These are phyloP conservation scores for Chaetoceros muelleri DNA, from an alignment of 108 stramenopile genomes.

Conservation along the genomic window DNA sequence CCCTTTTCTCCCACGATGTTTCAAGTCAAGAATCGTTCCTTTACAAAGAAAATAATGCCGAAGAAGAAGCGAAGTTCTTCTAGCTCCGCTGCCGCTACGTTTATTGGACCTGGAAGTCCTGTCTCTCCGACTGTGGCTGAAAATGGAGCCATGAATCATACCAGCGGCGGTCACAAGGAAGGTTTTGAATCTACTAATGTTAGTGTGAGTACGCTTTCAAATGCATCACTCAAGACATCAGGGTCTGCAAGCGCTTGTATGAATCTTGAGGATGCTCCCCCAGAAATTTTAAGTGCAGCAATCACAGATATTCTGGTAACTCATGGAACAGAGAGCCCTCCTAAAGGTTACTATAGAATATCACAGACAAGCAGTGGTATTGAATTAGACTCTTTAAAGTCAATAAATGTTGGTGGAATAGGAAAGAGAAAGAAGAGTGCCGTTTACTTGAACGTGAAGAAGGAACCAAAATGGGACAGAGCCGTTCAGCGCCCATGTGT, in stretches of 20 bases:
- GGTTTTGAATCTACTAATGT: conserved; percentile 8
- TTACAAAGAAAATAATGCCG: background rate
- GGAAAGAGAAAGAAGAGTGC: conserved; percentile 19
- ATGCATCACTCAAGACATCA: background rate
- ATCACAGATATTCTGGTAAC: conserved; percentile 70
- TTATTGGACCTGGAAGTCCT: background rate
- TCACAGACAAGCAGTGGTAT: conserved; percentile 27
- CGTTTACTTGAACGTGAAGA: conserved; percentile 61
- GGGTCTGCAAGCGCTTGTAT: conserved; percentile 4
- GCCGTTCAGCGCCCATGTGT: conserved; percentile 83
- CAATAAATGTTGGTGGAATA: conserved; percentile 11
- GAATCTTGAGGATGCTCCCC: conserved; percentile 49
- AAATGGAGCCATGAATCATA: conserved; percentile 1
- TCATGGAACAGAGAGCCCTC: conserved; percentile 30
- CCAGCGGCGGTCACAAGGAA: conserved; percentile 4
- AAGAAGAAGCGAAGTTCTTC: background rate
- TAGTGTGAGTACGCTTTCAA: background rate
- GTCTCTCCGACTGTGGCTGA: conserved; percentile 2
- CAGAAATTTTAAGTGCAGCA: conserved; percentile 46
- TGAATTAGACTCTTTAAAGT: conserved; percentile 18
- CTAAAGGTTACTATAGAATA: conserved; percentile 62
- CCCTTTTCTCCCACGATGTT: background rate
- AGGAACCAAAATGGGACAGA: conserved; percentile 80
- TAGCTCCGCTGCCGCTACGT: background rate
- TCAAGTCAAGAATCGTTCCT: background rate